phyloP scores from a whole-genome alignment of 805 yeast genomes.

The Groenewaldozyma salmanticensis region DNA sequence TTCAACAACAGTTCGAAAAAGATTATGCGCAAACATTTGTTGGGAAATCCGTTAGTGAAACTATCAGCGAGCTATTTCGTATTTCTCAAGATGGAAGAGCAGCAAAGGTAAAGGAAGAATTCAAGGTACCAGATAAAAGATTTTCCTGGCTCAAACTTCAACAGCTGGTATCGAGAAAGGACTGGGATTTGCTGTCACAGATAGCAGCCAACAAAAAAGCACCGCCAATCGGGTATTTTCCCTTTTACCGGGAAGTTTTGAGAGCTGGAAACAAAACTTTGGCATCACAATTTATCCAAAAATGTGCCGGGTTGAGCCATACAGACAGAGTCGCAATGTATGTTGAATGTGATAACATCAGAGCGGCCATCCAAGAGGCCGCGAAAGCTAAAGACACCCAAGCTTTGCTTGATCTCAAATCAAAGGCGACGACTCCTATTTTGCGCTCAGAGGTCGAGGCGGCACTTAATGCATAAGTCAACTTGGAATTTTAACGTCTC shows the following conservation, averaged over 20 bases:
- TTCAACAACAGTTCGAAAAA: slow-evolving; percentile 37
- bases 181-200: slow-evolving; percentile 47
- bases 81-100: slow-evolving; percentile 44
- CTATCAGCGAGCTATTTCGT: slow-evolving; percentile 37
- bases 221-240: slow-evolving; percentile 64
- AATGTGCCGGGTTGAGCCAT: slow-evolving; percentile 38
- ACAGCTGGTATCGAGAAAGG: slow-evolving; percentile 36
- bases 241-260: slow-evolving; percentile 48
- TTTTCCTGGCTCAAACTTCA: slow-evolving; percentile 46
- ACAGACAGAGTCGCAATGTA: slow-evolving; percentile 42
- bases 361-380: slow-evolving; percentile 26
- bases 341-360: slow-evolving; percentile 40
- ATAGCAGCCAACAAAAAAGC: slow-evolving; percentile 39
- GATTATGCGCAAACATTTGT: slow-evolving; percentile 34
- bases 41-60: slow-evolving; percentile 38
- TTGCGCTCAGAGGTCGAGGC: slow-evolving; percentile 10
- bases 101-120: slow-evolving; percentile 38
- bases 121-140: slow-evolving; percentile 49
- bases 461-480: slow-evolving; percentile 3
- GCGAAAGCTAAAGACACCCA: slow-evolving; percentile 18
- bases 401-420: slow-evolving; percentile 14
- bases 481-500: slow-evolving; percentile 13
- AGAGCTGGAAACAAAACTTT: slow-evolving; percentile 47
- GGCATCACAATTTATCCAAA: slow-evolving; percentile 49
- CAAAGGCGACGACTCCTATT: slow-evolving; percentile 11